phyloP scores from a whole-genome alignment of 805 yeast species.

The Sugiyamaella boreocaroliniensis region DNA sequence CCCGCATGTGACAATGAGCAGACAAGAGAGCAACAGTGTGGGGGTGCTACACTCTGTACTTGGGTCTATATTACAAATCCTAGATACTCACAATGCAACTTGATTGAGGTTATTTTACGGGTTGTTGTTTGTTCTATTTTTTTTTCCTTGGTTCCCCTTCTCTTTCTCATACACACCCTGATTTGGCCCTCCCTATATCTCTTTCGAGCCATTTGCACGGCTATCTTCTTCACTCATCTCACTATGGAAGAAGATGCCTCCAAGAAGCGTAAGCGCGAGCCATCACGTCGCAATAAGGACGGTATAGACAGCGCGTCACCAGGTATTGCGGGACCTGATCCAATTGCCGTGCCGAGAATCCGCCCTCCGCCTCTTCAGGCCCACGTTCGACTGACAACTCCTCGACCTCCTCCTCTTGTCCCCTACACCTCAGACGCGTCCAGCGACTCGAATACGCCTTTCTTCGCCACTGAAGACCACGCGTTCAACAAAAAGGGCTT shows the following conservation, averaged over 20 bases:
- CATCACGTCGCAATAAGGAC: background rate
- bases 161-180: too few relatives aligned
- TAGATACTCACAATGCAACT: too few relatives aligned
- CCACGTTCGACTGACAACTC: slow-evolving; percentile 8
- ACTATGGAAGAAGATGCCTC: slow-evolving; percentile 4
- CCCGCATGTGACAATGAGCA: too few relatives aligned
- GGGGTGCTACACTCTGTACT: too few relatives aligned
- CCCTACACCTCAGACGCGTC: slow-evolving; percentile 3
- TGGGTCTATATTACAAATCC: too few relatives aligned
- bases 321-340: background rate
- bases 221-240: background rate
- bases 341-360: slow-evolving; percentile 1
- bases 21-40: too few relatives aligned
- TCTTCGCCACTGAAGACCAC: slow-evolving; percentile 58
- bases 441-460: slow-evolving; percentile 13
- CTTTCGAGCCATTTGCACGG: background rate
- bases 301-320: background rate
- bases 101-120: too few relatives aligned
- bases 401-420: slow-evolving; percentile 11
- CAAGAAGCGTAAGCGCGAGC: slow-evolving; percentile 2
- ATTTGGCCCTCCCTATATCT: too few relatives aligned
- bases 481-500: slow-evolving; percentile 78
- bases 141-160: too few relatives aligned
- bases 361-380: slow-evolving; percentile 16
- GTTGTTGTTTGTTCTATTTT: too few relatives aligned